Evolutionary conservation across 441 rosid genomes (phyloP), one percentile per base, ranked within the genome.

Genomic region (Isatis lusitanica): DNA sequence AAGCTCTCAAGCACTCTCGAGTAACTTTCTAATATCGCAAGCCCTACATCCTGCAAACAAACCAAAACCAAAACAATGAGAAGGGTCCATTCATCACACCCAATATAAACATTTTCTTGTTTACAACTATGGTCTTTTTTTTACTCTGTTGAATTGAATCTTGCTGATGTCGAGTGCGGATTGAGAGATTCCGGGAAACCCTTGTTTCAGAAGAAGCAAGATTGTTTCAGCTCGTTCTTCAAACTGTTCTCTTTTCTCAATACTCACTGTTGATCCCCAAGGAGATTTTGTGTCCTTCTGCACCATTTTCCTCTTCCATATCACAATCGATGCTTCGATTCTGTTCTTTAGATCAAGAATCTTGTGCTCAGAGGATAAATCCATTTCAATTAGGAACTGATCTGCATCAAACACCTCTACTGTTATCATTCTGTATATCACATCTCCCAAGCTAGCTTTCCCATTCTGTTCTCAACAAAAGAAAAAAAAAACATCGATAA

Each of bases 161-260:
- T 96, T 96, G 85, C 94, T 93, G 40, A 96, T 87, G 74, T 96
- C 99, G 18, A 96, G 90, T 4, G 93, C 30, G 24, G 98, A 96
- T 62, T 96, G 98, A 67, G 98, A 87, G 78, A 88, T 78, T 67
- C 98, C 99, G 0, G 98, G 99, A 60, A 79, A 96, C 11, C 83
- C 78, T 18, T 93, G 96, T 81, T 93, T 96, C 73, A 96, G 71
- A 39, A 96, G 81, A 38, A 89, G 93, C 66, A 93, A 77, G 78
- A 96, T 87, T 26, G 98, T 96, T 82, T 89, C 97, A 8, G 94
- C 97, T 88, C 99, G 81, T 70, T 93, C 99, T 81, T 91, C 99
- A 47, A 96, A 93, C 5, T 79, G 87, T 74, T 94, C 97, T 72
- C 98, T 88, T 71, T 94, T 92, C 81, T 94, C 97, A 51, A 82